Conservation (phyloP, 768 basidiomycete genomes). For the Lactifluus pinguis region DNA sequence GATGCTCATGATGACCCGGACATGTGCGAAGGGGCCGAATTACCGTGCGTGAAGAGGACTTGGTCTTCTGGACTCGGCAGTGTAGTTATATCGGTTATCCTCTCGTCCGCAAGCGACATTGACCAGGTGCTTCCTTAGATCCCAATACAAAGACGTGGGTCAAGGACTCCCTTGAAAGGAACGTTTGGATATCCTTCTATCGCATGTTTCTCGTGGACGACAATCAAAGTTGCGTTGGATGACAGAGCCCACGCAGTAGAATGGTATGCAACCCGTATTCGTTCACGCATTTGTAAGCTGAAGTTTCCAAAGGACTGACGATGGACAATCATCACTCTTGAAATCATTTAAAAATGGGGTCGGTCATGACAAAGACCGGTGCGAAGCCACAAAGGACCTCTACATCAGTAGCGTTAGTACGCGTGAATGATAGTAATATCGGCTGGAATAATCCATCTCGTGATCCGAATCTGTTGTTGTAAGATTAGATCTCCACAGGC, state of each 20-base stretch:
- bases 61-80: conserved; percentile 50
- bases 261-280: conserved; percentile 46
- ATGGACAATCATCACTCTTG: conserved; percentile 66
- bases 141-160: conserved; percentile 91
- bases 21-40: background rate
- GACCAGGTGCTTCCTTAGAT: conserved; percentile 38
- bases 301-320: conserved; percentile 59
- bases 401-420: conserved; percentile 59
- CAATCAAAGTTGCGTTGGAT: conserved; percentile 77
- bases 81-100: conserved; percentile 31
- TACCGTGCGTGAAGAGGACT: conserved; percentile 6
- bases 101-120: background rate
- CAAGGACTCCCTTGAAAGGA: conserved; percentile 60
- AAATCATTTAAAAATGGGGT: conserved; percentile 65
- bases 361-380: conserved; percentile 69
- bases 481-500: no score
- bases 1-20: conserved; percentile 19
- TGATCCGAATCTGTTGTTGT: no score
- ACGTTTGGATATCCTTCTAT: conserved; percentile 90
- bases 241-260: conserved; percentile 68
- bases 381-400: conserved; percentile 61
- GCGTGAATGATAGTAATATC: background rate
- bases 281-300: background rate
- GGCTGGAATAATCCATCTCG: no score
- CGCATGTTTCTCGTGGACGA: conserved; percentile 93